phyloP scores from a whole-genome alignment of 768 basidiomycete genomes.

The Tylopilus plumbeoviolaceoides region DNA sequence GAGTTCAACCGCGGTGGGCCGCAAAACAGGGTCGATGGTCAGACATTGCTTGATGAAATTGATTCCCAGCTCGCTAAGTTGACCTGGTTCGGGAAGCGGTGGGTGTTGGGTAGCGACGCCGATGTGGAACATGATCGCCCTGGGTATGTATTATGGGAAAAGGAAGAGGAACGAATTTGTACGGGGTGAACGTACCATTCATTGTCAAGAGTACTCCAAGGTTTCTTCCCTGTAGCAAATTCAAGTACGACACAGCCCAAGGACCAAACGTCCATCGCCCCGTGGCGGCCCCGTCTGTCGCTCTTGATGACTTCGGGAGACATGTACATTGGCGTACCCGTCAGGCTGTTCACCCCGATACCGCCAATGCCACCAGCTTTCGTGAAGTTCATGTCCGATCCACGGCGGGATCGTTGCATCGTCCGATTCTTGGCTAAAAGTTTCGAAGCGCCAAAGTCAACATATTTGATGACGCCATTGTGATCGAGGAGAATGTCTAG shows the following conservation, averaged over 20 bases:
- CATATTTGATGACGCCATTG: conserved; percentile 89
- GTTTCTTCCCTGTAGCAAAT: conserved; percentile 93
- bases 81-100: conserved; percentile 85
- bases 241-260: conserved; percentile 97
- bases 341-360: conserved; percentile 70
- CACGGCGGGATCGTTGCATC: conserved; percentile 65
- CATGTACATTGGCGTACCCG: conserved; percentile 99
- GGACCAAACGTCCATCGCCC: conserved; percentile 99
- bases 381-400: conserved; percentile 37
- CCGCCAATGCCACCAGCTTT: conserved; percentile 33
- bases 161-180: neutral
- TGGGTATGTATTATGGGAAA: conserved; percentile 28
- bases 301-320: conserved; percentile 98
- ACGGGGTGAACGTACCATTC: conserved; percentile 69
- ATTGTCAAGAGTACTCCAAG: conserved; percentile 98
- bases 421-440: conserved; percentile 89
- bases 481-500: conserved; percentile 93
- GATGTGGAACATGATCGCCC: conserved; percentile 99
- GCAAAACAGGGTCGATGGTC: conserved; percentile 75
- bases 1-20: conserved; percentile 83
- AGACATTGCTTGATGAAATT: conserved; percentile 92
- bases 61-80: conserved; percentile 86
- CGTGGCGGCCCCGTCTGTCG: conserved; percentile 79
- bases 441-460: conserved; percentile 97
- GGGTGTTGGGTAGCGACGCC: conserved; percentile 96